These are phyloP conservation scores for Sordariomycetes sp. DNA, from an alignment of 2,329 filamentous ascomycete genomes.

Conservation along the genomic window DNA sequence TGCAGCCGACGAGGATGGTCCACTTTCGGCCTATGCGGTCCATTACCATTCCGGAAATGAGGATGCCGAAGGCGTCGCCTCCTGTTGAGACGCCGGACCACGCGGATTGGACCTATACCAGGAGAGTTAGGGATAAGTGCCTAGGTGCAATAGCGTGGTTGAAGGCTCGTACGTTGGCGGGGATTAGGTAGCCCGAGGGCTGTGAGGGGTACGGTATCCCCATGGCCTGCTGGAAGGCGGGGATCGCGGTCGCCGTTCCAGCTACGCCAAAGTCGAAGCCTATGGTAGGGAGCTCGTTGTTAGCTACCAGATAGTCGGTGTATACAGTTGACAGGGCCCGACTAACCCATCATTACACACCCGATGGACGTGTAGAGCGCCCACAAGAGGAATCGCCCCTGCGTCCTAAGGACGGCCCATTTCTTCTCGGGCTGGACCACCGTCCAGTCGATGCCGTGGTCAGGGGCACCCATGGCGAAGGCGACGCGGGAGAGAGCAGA, in stretches of 20 bases:
- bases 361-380: slow-evolving; percentile 15
- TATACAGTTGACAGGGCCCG: background rate
- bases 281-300: background rate
- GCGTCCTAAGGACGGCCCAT: slow-evolving; percentile 15
- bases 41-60: slow-evolving; percentile 15
- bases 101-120: slow-evolving; percentile 15
- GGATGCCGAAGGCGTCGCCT: slow-evolving; percentile 12
- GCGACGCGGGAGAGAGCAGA: background rate
- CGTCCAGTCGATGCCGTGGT: slow-evolving; percentile 10
- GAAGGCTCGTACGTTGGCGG: slow-evolving; percentile 8
- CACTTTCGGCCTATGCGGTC: slow-evolving; percentile 18
- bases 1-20: slow-evolving; percentile 12
- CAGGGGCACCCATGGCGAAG: background rate
- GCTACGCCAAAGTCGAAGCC: slow-evolving; percentile 4
- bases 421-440: slow-evolving; percentile 13
- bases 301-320: background rate
- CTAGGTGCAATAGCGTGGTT: background rate
- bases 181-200: slow-evolving; percentile 12
- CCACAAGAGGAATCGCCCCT: slow-evolving; percentile 14
- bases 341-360: slow-evolving; percentile 15
- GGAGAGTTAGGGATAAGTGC: slow-evolving; percentile 9
- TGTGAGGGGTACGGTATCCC: slow-evolving; percentile 1
- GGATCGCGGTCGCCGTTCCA: slow-evolving; percentile 1
- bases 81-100: slow-evolving; percentile 7
- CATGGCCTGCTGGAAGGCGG: slow-evolving; percentile 4